Percentiles rank a stretch among this genome's conserved stretches.
phyloP scores from a whole-genome alignment of 225 moss, liverwort and hornwort genomes.

The Polytrichum commune region DNA sequence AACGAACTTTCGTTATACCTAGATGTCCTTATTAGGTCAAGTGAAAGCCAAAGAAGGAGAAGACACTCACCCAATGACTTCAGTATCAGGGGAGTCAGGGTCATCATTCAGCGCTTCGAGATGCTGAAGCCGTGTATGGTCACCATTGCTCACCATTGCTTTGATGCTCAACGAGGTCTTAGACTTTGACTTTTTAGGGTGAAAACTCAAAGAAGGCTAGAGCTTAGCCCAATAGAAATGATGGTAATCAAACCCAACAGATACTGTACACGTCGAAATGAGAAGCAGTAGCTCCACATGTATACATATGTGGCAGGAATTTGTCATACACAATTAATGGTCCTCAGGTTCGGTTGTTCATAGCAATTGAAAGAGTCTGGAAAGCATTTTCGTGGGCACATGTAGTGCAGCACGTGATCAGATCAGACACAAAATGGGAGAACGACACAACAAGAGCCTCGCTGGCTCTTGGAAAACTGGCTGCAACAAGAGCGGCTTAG shows the following conservation, averaged over 20 bases:
- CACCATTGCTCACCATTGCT: constrained; percentile 64
- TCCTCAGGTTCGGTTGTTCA: background rate
- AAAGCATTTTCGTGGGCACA: no score
- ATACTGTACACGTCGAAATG: background rate
- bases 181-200: background rate
- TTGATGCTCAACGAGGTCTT: background rate
- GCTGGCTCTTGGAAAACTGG: constrained; percentile 15
- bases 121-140: constrained; percentile 65
- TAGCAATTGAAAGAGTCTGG: no score
- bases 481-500: constrained; percentile 32
- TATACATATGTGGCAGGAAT: background rate
- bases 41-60: constrained; percentile 3
- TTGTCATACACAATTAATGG: background rate
- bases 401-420: no score
- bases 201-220: constrained; percentile 7
- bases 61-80: constrained; percentile 77
- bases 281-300: background rate
- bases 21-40: no score
- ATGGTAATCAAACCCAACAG: constrained; percentile 10
- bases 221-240: constrained; percentile 13
- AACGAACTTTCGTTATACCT: no score
- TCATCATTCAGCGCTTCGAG: constrained; percentile 60
- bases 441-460: no score
- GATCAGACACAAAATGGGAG: no score
- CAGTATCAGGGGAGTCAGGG: constrained; percentile 83